Conservation (phyloP, 768 basidiomycete genomes). For the Tricholoma matsutake region DNA sequence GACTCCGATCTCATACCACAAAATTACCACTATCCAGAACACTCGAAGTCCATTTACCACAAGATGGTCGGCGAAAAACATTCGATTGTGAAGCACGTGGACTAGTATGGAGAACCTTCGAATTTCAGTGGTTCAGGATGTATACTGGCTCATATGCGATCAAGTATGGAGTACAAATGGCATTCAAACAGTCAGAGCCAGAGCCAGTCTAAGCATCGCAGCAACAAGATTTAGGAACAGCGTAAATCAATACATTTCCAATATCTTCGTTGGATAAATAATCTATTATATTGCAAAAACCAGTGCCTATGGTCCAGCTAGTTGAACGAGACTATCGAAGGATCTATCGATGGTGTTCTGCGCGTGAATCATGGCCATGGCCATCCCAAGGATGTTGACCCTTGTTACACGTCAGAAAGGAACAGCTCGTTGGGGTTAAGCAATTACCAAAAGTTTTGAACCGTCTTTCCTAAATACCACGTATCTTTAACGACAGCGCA, state of each 20-base stretch:
- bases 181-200: neutral
- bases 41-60: conserved; percentile 47
- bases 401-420: conserved; percentile 26
- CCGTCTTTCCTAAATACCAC: conserved; percentile 62
- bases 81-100: conserved; percentile 4
- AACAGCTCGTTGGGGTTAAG: conserved; percentile 2
- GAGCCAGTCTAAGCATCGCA: neutral
- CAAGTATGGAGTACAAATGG: neutral
- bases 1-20: conserved; percentile 68
- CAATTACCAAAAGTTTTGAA: conserved; percentile 64
- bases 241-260: neutral
- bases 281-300: neutral
- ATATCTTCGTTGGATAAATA: neutral
- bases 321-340: neutral
- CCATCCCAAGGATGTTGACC: conserved; percentile 49
- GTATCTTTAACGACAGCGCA: neutral
- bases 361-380: conserved; percentile 31
- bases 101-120: neutral
- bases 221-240: neutral
- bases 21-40: conserved; percentile 58
- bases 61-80: conserved; percentile 24
- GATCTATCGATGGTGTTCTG: conserved; percentile 38
- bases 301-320: neutral
- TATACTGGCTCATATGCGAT: neutral
- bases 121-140: too few relatives aligned